These are phyloP conservation scores for Globisporangium canariense DNA, from an alignment of 352 stramenopile species.

Conservation along the genomic window DNA sequence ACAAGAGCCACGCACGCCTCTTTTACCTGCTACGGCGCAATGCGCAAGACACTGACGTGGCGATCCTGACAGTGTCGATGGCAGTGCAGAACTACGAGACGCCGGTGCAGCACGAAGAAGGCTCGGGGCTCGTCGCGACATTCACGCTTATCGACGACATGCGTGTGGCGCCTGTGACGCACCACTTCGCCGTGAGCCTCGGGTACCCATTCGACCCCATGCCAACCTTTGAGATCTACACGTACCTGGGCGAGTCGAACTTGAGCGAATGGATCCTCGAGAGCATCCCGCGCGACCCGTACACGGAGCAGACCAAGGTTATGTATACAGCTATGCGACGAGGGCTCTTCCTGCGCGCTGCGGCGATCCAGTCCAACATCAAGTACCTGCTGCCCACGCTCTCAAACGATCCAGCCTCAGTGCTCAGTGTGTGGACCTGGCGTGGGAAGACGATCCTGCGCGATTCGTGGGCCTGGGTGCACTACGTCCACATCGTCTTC, in stretches of 20 bases:
- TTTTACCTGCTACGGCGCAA: conserved; percentile 5
- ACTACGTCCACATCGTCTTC: conserved; percentile 33
- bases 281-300: conserved; percentile 1
- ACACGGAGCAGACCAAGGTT: background rate
- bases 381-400: conserved; percentile 25
- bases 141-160: conserved; percentile 16
- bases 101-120: conserved; percentile 1
- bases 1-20: background rate
- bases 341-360: conserved; percentile 29
- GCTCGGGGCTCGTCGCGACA: background rate
- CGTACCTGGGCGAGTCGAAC: background rate
- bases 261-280: background rate
- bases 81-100: conserved; percentile 3
- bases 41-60: background rate
- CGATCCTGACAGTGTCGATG: background rate
- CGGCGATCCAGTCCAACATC: conserved; percentile 34
- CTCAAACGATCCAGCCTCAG: conserved; percentile 11
- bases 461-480: conserved; percentile 22
- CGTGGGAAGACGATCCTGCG: conserved; percentile 2
- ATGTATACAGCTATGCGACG: conserved; percentile 29
- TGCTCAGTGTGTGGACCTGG: conserved; percentile 16
- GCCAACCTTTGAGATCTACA: background rate
- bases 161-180: background rate
- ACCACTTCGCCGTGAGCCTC: conserved; percentile 16
- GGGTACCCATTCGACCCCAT: conserved; percentile 25